Base-by-base conservation (phyloP, 331 rosid genomes). In the Pyrus hybrid region DNA sequence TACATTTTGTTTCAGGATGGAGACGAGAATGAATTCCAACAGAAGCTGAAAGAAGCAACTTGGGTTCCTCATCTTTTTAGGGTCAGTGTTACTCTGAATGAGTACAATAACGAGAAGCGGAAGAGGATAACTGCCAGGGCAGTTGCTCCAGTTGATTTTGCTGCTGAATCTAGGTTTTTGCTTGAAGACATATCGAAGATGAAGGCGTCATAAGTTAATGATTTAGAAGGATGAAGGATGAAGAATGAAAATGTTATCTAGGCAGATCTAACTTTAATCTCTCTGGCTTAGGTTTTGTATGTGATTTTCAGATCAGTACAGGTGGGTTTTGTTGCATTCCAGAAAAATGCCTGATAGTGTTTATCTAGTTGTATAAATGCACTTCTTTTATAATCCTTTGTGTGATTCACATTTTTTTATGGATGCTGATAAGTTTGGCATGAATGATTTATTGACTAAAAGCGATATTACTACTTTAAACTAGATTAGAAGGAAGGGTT, bases 111-210 rank as follows among this genome's bases (percentile, higher is more conserved):
- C 6, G 98, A 92, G 82, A 95, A 88, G 90, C 82, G 93, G 68
- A 96, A 92, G 76, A 89, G 97, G 87, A 76, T 92, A 22, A 95
- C 97, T 43, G 91, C 79, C 45, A 75, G 89, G 81, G 79, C 90
- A 13, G 88, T 86, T 68, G 93, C 96, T 70, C 91, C 97, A 6
- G 87, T 92, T 81, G 97, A 95, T 68, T 95, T 77, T 23, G 91
- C 97, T 80, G 89, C 90, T 23, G 99, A 92, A 60, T 90, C 99
- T 57, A 92, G 61, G 61, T 29, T 83, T 64, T 79, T 89, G 74
- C 89, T 95, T 4, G 99, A 95, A 85, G 93, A 88, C 17, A 90
- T 92, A 71, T 84, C 97, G 5, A 92, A 92, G 85, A 87, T 84
- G 90, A 81, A 64, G 66, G 87, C 47, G 66, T 78, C 57, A 51